These are phyloP conservation scores for Wickerhamiella parazyma DNA, from an alignment of 805 yeast genomes.

Conservation along the genomic window DNA sequence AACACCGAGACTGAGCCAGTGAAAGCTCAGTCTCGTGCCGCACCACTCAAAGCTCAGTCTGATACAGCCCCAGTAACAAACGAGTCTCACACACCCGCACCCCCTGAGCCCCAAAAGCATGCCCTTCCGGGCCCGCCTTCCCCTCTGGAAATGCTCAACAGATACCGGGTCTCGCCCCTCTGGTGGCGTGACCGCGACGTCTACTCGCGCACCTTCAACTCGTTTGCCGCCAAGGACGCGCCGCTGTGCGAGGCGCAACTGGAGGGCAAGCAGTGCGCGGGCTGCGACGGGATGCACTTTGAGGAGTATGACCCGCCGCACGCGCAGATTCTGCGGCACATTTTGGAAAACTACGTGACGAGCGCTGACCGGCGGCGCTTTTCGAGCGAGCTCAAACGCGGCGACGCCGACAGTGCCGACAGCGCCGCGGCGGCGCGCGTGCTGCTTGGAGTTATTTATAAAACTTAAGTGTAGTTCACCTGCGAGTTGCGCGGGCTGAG, in stretches of 20 bases:
- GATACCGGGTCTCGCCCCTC: slow-evolving; percentile 16
- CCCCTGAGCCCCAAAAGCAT: background rate
- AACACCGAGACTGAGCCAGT: background rate
- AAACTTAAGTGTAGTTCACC: background rate
- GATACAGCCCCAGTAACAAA: no score
- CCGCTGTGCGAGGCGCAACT: slow-evolving; percentile 15
- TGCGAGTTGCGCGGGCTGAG: background rate
- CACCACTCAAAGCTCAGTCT: background rate
- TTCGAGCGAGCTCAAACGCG: slow-evolving; percentile 8
- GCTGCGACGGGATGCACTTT: slow-evolving; percentile 16
- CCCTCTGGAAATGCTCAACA: slow-evolving; percentile 14
- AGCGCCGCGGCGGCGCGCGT: background rate
- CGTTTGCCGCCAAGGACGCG: slow-evolving; percentile 12
- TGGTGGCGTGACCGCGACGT: slow-evolving; percentile 4
- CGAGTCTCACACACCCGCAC: no score
- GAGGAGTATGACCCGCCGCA: slow-evolving; percentile 13
- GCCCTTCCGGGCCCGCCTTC: slow-evolving; percentile 1
- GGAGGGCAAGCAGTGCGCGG: slow-evolving; percentile 9
- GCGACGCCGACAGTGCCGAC: slow-evolving; percentile 1
- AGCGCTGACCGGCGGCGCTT: slow-evolving; percentile 10
- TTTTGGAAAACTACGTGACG: slow-evolving; percentile 13
- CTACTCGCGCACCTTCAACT: slow-evolving; percentile 16
- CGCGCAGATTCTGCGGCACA: slow-evolving; percentile 11
- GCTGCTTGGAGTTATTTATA: background rate
- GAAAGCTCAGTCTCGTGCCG: background rate